Evolutionary conservation across 768 basidiomycete genomes (phyloP), one percentile per base, ranked within the genome.

Genomic region (Lactarius tabidus): DNA sequence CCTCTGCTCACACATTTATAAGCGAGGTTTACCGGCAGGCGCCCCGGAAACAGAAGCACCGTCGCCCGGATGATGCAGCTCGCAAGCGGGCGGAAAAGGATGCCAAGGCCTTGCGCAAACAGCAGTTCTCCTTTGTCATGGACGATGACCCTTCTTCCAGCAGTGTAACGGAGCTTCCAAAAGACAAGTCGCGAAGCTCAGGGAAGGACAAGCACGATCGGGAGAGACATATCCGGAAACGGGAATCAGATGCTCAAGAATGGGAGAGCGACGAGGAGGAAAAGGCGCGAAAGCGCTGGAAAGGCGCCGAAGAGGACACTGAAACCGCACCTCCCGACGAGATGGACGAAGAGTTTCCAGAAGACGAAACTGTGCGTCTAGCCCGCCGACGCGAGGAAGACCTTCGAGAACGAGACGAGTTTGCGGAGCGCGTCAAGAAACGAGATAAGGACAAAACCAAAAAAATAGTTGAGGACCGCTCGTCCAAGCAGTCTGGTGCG

Each of bases 181-280:
- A 69, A 60, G 74, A 72, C 69, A 72, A 71, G 57, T 66, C 66
- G 62, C 71, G 66, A 74, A 75, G 65, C 53, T 72, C 65, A 76
- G 76, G 74, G 72, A 80, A 78, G 67, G 81, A 81, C 69, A 85
- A 85, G 64, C 84, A 80, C 65, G 77, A 79, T 61, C 79, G 78
- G 71, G 88, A 89, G 41, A 81, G 85, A 62, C 84, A 87, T 66
- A 80, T 84, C 43, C 81, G 94, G 69, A 95, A 95, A 74, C 80
- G 93, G 57, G 93, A 95, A 35, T 83, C 86, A 64, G 90, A 91
- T 67, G 84, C 79, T 26, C 88, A 86, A 61, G 89, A 92, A 65
- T 95, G 95, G 93, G 90, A 93, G 74, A 93, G 91, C 69, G 94
- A 93, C 67, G 93, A 92, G 66, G 93, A 95, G 64, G 91, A 93